These are phyloP conservation scores for Lactarius sp. DNA, from an alignment of 768 basidiomycete genomes.

Conservation along the genomic window DNA sequence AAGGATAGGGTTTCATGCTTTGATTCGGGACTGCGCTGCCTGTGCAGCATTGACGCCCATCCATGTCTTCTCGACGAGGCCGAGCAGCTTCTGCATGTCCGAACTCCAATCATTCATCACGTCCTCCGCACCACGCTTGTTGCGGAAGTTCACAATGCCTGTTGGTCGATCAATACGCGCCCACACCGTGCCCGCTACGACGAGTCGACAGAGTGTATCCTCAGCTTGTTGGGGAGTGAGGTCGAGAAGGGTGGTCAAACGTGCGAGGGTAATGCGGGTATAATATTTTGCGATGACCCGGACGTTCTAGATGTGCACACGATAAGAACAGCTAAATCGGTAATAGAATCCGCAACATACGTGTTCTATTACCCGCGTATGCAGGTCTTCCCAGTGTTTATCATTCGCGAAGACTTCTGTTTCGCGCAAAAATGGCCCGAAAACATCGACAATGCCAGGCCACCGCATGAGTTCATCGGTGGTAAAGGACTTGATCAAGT, in stretches of 20 bases:
- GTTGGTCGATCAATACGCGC: conserved; percentile 90
- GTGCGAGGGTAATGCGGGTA: conserved; percentile 80
- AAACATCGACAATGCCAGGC: conserved; percentile 87
- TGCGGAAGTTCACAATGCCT: conserved; percentile 84
- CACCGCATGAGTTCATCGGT: conserved; percentile 94
- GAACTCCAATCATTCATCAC: conserved; percentile 98
- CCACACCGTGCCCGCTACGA: conserved; percentile 89
- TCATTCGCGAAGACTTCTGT: conserved; percentile 76
- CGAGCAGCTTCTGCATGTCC: conserved; percentile 89
- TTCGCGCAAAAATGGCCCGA: conserved; percentile 75
- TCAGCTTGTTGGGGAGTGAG: conserved; percentile 79
- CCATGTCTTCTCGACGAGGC: conserved; percentile 97
- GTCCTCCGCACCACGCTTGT: conserved; percentile 79
- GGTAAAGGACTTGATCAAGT: conserved; percentile 89
- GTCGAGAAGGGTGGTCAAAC: conserved; percentile 84
- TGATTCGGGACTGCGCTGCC: conserved; percentile 69
- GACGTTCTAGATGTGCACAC: conserved; percentile 62
- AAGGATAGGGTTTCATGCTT: conserved; percentile 32
- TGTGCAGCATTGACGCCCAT: conserved; percentile 91
- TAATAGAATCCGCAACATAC: conserved; percentile 43
- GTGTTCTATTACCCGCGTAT: conserved; percentile 94
- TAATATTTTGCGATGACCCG: conserved; percentile 94
- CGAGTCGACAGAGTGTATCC: conserved; percentile 81
- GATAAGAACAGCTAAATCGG: neutral
- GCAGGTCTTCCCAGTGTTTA: conserved; percentile 91